Base-by-base conservation (phyloP, 2,329 filamentous ascomycete genomes). In the Pseudogymnoascus sp. region DNA sequence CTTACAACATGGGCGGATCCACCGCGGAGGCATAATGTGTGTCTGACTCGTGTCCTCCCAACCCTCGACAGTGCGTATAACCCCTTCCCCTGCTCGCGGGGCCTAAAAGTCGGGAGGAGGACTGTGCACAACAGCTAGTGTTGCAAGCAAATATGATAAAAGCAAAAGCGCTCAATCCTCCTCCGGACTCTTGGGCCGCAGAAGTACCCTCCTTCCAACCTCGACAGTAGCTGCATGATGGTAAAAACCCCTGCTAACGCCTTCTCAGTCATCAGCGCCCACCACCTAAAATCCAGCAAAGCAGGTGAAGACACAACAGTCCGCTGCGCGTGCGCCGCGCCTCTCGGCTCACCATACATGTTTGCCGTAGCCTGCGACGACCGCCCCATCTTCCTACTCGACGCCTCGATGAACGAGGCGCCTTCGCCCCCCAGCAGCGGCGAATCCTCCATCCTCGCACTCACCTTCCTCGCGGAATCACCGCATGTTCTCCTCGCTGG, bases 401-500 rank as follows among this genome's bases (percentile, higher is more conserved):
- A 60, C 64, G n/a, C 68, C 44, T 68, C 63, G 63, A 21, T 66
- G 60, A 12, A 63, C 64, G 5, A 56, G 56, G 60, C 64, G 21
- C 67, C 69, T 2, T 40, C 66, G 1, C 71, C 70, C 4, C 65
- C 67, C 37, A 50, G 2, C 56, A 62, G 65, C 34, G 14, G 65
- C 34, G n/a, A 61, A 12, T 65, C 71, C 60, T 62, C 70, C 60
- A 76, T 83, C 46, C 81, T 84, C 63, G 73, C 79, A 3, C 72
- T 83, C 25, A 79, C 81, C 62, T 85, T 82, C 66, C 74, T 79
- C 21, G 65, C 69, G 3, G 71, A 69, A 14, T 77, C 80, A 56
- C 77, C 76, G 11, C 73, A 78, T 11, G 67, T 85, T 1, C 66
- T 85, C 12, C 72, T 82, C 34, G 79, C 81, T 0, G 84, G 83